Base-by-base conservation (phyloP, 1,284 basidiomycete species). In the Ustilago curta region DNA sequence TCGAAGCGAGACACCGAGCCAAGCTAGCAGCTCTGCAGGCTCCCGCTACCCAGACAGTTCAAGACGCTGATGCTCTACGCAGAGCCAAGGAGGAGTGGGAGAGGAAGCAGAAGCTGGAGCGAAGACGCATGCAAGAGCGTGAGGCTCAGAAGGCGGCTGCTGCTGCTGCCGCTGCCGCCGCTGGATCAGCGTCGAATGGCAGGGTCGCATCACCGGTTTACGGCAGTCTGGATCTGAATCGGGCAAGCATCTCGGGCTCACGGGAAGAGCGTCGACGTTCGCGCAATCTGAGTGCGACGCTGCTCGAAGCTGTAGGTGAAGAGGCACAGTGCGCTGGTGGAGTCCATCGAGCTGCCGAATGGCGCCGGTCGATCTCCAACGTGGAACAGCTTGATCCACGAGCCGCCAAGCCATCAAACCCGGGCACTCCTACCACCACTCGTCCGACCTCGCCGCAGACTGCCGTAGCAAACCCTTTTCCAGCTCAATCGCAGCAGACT, bases 11-110 rank as follows among this genome's bases (percentile, higher is more conserved):
- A 7, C 76, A 77, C 25, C 70, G 71, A 16, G 65, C 74, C 42
- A 73, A 76, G 48, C 53, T 76, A 42, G 56, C 69, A n/a, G 76
- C 76, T 31, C 19, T 78, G 43, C 76, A 78, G 43, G 60, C 60
- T 12, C 76, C 76, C 2, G 68, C 69, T 7, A 76, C 61, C 1
- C 62, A 64, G 40, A 71, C 65, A 21, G 71, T 79, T 14, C 54
- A 69, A 12, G 77, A 79, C 19, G 70, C 66, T 5, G 74, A 67
- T 25, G 60, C 57, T 35, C 55, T 79, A 50, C 67, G 62, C 9
- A 42, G 40, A 25, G 77, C 75, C 12, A 73, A 70, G 39, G 70
- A 70, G 39, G 77, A 77, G 25, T 79, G 75, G 70, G 70, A 76
- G 60, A 52, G 59, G 27, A 70, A 71, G 61, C 70, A 69, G 37